Percentiles rank a stretch among this genome's conserved stretches.
Conservation (phyloP, 2,329 filamentous ascomycete genomes). For the Monosporascus ibericus region DNA sequence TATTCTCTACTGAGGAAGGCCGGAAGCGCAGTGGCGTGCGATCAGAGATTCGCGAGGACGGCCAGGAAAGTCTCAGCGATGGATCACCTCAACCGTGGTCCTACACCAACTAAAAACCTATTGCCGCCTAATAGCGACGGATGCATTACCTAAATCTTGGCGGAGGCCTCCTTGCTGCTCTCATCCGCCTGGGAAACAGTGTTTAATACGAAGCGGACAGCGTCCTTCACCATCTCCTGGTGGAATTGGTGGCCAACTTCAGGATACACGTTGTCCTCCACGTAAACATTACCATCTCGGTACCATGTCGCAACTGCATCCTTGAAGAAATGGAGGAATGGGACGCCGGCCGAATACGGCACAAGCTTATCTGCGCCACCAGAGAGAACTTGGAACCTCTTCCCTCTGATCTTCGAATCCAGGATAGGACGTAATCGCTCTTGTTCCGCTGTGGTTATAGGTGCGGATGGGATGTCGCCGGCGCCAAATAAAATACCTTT, state of each 20-base stretch:
- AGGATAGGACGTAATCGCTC: constrained; percentile 39
- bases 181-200: constrained; percentile 29
- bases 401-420: constrained; percentile 48
- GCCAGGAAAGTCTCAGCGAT: constrained; percentile 35
- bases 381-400: constrained; percentile 58
- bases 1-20: constrained; percentile 35
- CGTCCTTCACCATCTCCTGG: constrained; percentile 58
- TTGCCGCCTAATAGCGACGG: background rate
- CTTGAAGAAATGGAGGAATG: constrained; percentile 58
- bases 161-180: constrained; percentile 17
- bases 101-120: background rate
- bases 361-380: constrained; percentile 67
- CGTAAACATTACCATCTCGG: constrained; percentile 44
- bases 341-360: constrained; percentile 54
- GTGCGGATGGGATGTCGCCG: constrained; percentile 24
- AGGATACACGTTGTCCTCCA: constrained; percentile 63
- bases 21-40: constrained; percentile 31
- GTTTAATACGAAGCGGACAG: constrained; percentile 56
- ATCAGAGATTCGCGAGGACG: constrained; percentile 26
- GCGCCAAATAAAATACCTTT: constrained; percentile 64
- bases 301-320: constrained; percentile 47
- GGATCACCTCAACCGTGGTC: constrained; percentile 35
- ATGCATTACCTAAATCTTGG: constrained; percentile 18
- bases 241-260: constrained; percentile 66
- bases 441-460: constrained; percentile 30